A percentile compares a stretch with the other conserved stretches of the same genome.
Conservation (phyloP, 345 rosid species). For the Rhodamnia argentea region DNA sequence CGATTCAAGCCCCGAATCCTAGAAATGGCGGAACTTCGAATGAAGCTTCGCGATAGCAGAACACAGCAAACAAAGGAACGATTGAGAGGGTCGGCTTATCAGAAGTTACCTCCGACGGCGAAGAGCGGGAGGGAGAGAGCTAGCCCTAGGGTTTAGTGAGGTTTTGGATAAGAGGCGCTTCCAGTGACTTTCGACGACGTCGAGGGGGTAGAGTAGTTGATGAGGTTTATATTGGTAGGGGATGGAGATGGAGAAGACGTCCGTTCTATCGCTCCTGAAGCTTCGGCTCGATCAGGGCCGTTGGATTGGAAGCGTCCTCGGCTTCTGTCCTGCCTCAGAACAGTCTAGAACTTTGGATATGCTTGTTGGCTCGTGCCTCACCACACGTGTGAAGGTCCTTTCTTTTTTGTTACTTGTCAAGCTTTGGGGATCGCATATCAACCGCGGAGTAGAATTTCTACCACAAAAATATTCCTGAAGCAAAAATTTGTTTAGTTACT, state of each 20-base stretch:
- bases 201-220: not conserved
- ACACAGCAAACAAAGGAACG: not conserved
- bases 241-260: not conserved
- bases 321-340: not conserved
- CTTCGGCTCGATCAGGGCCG: not conserved
- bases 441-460: too few relatives aligned
- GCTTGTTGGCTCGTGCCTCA: not conserved
- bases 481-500: too few relatives aligned
- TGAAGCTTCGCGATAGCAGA: not conserved
- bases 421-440: too few relatives aligned
- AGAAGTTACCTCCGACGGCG: not conserved
- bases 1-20: not conserved
- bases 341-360: not conserved
- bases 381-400: not conserved
- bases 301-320: not conserved
- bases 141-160: constrained; percentile 14
- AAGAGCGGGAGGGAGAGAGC: not conserved
- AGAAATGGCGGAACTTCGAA: not conserved
- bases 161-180: constrained; percentile 2
- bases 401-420: not conserved
- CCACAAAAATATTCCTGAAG: too few relatives aligned
- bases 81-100: not conserved
- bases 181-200: not conserved
- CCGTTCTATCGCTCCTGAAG: not conserved
- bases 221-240: not conserved